Evolutionary conservation across 2,329 filamentous ascomycete species (phyloP).

Genomic region (Aspergillus japonicus): DNA sequence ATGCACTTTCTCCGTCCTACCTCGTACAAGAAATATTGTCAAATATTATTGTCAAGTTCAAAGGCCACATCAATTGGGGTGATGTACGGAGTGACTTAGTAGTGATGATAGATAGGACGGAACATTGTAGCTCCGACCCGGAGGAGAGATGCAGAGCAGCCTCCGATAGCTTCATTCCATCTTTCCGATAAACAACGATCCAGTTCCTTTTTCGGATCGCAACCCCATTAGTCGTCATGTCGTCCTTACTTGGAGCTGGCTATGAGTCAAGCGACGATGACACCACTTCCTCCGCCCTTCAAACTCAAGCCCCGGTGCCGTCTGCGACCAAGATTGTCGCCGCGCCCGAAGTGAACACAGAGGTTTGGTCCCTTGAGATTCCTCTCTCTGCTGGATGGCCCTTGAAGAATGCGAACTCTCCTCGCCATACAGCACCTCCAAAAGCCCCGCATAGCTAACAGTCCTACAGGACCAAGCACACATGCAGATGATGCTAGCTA

Average conservation of each 20-base stretch:
- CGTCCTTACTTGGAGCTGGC: conserved; percentile 43
- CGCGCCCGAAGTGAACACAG: conserved; percentile 55
- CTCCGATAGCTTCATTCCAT: neutral
- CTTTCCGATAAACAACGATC: neutral
- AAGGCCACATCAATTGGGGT: no score
- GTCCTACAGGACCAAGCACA: conserved; percentile 49
- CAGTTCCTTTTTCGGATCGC: neutral
- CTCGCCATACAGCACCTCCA: no score
- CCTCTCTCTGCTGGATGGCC: neutral
- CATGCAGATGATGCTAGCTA: conserved; percentile 53
- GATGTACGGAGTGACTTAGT: no score
- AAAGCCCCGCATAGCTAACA: conserved; percentile 35
- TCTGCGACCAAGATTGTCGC: conserved; percentile 44
- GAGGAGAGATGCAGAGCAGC: neutral
- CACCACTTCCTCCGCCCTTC: conserved; percentile 17
- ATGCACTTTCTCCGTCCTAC: no score
- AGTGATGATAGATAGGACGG: neutral
- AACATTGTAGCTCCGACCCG: neutral
- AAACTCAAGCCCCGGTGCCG: conserved; percentile 25
- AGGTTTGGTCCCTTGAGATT: conserved; percentile 50
- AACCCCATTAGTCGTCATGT: conserved; percentile 29
- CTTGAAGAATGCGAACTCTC: neutral
- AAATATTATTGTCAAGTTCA: no score
- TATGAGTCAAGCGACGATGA: conserved; percentile 55
- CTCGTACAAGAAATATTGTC: no score